Base-by-base conservation (phyloP, 768 basidiomycete species). In the Mycena metata region DNA sequence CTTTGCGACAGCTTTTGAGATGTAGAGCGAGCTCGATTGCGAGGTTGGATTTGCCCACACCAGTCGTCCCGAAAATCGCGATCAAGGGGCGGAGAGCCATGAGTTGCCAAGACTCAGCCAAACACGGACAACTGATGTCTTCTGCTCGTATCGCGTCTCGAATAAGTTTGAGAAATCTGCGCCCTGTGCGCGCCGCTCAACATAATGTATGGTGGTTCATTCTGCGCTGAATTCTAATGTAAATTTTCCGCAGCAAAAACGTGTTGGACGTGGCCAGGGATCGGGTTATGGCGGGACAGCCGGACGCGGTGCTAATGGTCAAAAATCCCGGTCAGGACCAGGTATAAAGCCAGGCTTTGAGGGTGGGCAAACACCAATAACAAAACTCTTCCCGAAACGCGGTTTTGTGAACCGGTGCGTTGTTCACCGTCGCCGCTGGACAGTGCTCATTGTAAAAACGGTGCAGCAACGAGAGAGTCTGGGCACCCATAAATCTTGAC, bases 331-430 rank as follows among this genome's bases (percentile, higher is more conserved):
- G 69, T 89, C 95, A 6, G 96, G 96, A 2, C 90, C 91, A 66
- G 94, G 95, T 6, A 92, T 95, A 35, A 88, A 86, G 72, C 85
- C 89, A 30, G 91, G 94, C 8, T 99, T 98, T 70, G 98, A 98
- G 79, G 98, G 98, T 76, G 98, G 98, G 69, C 97, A 98, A 79
- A 98, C 97, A 6, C 94, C 97, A 16, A 89, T 99, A 60, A 91
- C 93, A 7, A 91, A 95, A 70, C 83, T 90, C 49, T 93, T 96
- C 76, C 98, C 98, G 7, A 99, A 99, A 83, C 87, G 89, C 52
- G 98, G 98, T 51, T 99, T 99, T 79, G 88, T 91, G 66, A 99
- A 98, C 81, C 88, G 89, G 97, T 98, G 73, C 75, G 94, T 86
- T 26, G 21, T 57, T 30, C 65, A 45, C 23, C 23, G 2, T 21